phyloP scores from a whole-genome alignment of 257 asterid genomes.

The Agastache rugosa region DNA sequence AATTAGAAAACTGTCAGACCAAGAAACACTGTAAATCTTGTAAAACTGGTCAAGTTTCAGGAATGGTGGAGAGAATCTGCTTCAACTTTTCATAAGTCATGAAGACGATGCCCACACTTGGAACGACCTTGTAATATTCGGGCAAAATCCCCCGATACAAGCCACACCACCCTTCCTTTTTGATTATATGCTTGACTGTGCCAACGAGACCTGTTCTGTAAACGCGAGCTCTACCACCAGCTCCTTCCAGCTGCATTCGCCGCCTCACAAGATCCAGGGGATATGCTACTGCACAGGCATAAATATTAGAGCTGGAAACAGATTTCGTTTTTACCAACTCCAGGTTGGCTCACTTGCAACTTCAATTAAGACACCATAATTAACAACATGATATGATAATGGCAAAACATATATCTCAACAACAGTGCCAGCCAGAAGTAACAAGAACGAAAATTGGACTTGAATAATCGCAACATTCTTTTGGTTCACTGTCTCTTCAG shows the following conservation, averaged over 20 bases:
- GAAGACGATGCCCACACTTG: slow-evolving; percentile 78
- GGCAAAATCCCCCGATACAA: slow-evolving; percentile 82
- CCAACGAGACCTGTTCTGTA: slow-evolving; percentile 68
- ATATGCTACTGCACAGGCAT: slow-evolving; percentile 65
- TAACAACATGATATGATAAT: neutral
- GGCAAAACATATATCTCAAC: neutral
- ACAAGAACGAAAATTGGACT: neutral
- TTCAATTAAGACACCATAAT: neutral
- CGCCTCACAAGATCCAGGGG: slow-evolving; percentile 89
- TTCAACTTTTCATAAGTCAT: slow-evolving; percentile 85
- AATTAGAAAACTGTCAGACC: slow-evolving; percentile 1
- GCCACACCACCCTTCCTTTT: slow-evolving; percentile 65
- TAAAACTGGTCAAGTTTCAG: slow-evolving; percentile 40
- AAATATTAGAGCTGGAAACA: slow-evolving; percentile 24
- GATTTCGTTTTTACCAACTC: neutral
- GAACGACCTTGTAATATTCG: slow-evolving; percentile 84
- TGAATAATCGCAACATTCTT: slow-evolving; percentile 1
- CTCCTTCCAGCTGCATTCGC: slow-evolving; percentile 91
- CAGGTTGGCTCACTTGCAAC: neutral
- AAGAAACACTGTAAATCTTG: neutral
- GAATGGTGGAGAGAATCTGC: slow-evolving; percentile 61
- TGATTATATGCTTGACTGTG: slow-evolving; percentile 60
- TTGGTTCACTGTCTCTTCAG: neutral
- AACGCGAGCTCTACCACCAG: slow-evolving; percentile 78
- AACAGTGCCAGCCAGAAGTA: neutral